Percentiles rank a stretch among this genome's conserved stretches.
Evolutionary conservation across 106 monocot species (phyloP).

Genomic region (Allium cepa): DNA sequence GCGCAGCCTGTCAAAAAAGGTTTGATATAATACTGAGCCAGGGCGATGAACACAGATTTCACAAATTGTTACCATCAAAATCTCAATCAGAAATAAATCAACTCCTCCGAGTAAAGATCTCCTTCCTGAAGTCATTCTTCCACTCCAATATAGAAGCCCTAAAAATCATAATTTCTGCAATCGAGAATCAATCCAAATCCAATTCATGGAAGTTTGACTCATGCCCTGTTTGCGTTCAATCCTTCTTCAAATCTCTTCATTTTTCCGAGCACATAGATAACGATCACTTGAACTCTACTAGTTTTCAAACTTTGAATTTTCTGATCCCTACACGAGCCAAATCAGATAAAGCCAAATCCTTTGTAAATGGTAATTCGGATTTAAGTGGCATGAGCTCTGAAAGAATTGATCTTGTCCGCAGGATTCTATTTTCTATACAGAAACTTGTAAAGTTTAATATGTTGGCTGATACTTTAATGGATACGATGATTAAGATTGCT

Average conservation of each 20-base stretch:
- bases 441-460: background rate
- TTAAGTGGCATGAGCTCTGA: background rate
- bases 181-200: background rate
- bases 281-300: background rate
- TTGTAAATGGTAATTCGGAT: background rate
- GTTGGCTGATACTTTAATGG: background rate
- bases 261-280: background rate
- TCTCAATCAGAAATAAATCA: background rate
- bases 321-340: background rate
- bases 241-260: background rate
- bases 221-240: background rate
- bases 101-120: background rate
- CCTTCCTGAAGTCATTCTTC: background rate
- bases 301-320: background rate
- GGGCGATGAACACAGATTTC: background rate
- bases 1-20: no score
- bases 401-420: background rate
- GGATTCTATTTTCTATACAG: background rate
- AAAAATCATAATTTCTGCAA: background rate
- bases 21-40: background rate
- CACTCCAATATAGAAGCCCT: background rate
- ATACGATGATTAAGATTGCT: background rate
- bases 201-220: background rate
- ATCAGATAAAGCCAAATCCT: background rate
- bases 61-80: background rate